phyloP scores from a whole-genome alignment of 2,329 filamentous ascomycete species.

The Parasarocladium wereldwijsianum region DNA sequence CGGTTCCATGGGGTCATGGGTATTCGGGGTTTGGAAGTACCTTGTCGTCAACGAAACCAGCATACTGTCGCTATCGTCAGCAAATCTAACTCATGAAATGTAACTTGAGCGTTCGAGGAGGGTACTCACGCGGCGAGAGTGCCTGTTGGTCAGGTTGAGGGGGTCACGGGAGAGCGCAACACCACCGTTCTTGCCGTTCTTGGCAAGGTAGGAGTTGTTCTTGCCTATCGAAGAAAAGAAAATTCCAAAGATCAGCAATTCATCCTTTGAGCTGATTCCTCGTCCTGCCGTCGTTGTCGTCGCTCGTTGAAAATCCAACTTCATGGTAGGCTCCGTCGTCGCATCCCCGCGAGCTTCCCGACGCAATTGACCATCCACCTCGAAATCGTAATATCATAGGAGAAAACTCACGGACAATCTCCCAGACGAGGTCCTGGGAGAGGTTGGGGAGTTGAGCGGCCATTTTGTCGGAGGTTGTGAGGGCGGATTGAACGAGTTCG shows the following conservation, averaged over 20 bases:
- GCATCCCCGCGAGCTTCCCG: slow-evolving; percentile 1
- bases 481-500: neutral
- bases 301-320: neutral
- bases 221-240: slow-evolving; percentile 40
- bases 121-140: slow-evolving; percentile 67
- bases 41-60: slow-evolving; percentile 89
- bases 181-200: slow-evolving; percentile 67
- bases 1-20: slow-evolving; percentile 2
- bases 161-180: slow-evolving; percentile 88
- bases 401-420: slow-evolving; percentile 77
- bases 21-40: slow-evolving; percentile 30
- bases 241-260: slow-evolving; percentile 1
- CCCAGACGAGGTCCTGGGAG: slow-evolving; percentile 87
- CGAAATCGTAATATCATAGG: slow-evolving; percentile 3
- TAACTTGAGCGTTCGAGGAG: neutral
- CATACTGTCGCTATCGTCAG: slow-evolving; percentile 47
- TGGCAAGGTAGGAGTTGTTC: slow-evolving; percentile 85
- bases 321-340: neutral
- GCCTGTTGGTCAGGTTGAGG: slow-evolving; percentile 82
- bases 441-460: slow-evolving; percentile 51
- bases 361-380: neutral
- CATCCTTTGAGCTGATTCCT: neutral
- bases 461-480: slow-evolving; percentile 29
- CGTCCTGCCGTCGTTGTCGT: slow-evolving; percentile 8
- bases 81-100: slow-evolving; percentile 1